Base-by-base conservation (phyloP, 2,329 filamentous ascomycete genomes). In the Penicillium sp. region DNA sequence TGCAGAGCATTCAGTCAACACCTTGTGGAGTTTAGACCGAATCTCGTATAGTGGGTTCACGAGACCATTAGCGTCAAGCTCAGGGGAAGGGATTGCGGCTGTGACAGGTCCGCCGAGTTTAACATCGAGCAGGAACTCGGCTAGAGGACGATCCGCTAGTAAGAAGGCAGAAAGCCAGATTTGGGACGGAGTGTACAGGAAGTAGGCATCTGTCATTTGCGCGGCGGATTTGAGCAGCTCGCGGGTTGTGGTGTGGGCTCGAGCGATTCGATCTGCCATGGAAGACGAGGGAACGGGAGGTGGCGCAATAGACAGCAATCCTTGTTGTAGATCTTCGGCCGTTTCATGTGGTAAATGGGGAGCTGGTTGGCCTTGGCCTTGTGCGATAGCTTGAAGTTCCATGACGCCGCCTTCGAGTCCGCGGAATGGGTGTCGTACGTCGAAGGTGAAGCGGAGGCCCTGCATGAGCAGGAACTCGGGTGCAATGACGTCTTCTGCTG, bases 401-500 rank as follows among this genome's bases (percentile, higher is more conserved):
- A 96, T 84, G 41, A 95, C 77, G 0, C 86, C 86, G 28, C 91
- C 93, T 67, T 95, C 89, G 1, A 97, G 77, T 0, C 87, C 89
- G 36, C 91, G 84, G 66, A 89, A 93, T 0, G 93, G 93, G 67
- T 97, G 93, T 41, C 86, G 83, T 2, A 99, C 87, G 58, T 97
- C 91, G 64, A 99, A 90, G 38, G 89, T 90, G 71, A 96, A 99
- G 43, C 92, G 83, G 10, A 97, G 81, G 13, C 89, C 90, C 72
- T 97, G 92, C 49, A 91, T 92, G 37, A 99, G 80, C 34, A 95
- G 77, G 66, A 95, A 97, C 70, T 99, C 93, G 2, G 91, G 90
- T 0, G 89, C 89, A 12, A 97, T 80, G 9, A 99, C 85, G 57
- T 90, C 85, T 58, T 95, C 89, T 28, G 85, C 78, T 1, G 84